These are phyloP conservation scores for Pseudofabraea citricarpa DNA, from an alignment of 2,329 filamentous ascomycete species.

Conservation along the genomic window DNA sequence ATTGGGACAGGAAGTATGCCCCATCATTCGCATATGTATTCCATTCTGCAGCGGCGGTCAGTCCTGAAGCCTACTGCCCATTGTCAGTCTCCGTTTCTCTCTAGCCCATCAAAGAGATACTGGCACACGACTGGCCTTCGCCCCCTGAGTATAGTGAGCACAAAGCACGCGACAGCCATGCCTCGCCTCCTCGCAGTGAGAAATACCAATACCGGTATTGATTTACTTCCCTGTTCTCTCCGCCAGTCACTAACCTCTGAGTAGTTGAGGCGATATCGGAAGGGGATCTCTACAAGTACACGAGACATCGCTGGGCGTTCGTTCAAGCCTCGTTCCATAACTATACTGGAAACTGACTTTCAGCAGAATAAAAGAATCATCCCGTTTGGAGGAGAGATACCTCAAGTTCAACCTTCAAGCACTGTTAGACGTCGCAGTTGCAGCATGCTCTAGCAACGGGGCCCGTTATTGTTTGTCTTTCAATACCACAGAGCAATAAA, in stretches of 20 bases:
- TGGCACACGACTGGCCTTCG: too few relatives aligned
- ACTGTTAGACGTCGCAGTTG: conserved; percentile 4
- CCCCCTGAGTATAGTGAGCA: too few relatives aligned
- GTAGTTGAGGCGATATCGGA: conserved; percentile 5
- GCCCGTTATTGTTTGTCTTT: conserved; percentile 7
- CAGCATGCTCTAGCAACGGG: conserved; percentile 4
- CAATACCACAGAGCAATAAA: conserved; percentile 2
- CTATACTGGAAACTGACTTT: neutral
- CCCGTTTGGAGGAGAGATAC: conserved; percentile 5
- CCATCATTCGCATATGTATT: too few relatives aligned
- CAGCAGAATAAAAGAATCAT: neutral
- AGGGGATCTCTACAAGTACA: conserved; percentile 5
- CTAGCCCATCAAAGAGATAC: too few relatives aligned
- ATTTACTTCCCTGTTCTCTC: too few relatives aligned
- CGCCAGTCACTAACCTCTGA: neutral
- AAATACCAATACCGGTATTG: conserved; percentile 4
- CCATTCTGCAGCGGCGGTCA: too few relatives aligned
- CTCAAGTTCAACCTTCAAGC: conserved; percentile 9
- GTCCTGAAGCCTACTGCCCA: too few relatives aligned
- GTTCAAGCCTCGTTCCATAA: conserved; percentile 4
- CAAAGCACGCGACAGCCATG: too few relatives aligned
- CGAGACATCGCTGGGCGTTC: conserved; percentile 9
- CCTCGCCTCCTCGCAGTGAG: conserved; percentile 5
- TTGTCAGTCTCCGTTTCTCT: too few relatives aligned
- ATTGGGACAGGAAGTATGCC: too few relatives aligned